Evolutionary conservation across 768 basidiomycete genomes (phyloP), one percentile per base, ranked within the genome.

Genomic region (Leucocoprinus leucothites): DNA sequence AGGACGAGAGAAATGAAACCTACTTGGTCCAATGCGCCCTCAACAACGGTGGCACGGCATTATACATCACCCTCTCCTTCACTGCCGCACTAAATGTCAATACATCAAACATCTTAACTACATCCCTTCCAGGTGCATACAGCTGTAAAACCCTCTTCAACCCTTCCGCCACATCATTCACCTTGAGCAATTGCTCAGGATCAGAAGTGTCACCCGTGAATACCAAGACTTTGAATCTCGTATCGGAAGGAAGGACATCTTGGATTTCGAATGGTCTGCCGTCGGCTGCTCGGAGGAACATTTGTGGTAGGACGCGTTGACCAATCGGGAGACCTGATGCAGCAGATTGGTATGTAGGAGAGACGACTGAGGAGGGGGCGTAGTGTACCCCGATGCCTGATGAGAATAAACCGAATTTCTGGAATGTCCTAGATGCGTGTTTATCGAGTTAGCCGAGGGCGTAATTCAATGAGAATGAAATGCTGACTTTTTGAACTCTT

Each of bases 21-120:
- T 48, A 84, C 84, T 78, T 84, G 0, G 82, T 78, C 84, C 84
- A 85, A 64, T 85, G 84, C 8, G 74, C 64, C 48, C 81, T 68
- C 53, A 85, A 67, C 8, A 74, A 50, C 38, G 60, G 57, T 1
- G 83, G 83, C 9, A 85, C 59, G 38, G 77, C 75, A 24, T 71
- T 77, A 56, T 76, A 75, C 46, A 69, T 64, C 4, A 81, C 72
- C 14, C 60, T 66, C 45, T 69, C 63, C 58, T 77, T 78, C 34
- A 60, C 71, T 9, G 67, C 64, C 26, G 71, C 63, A 53, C 71
- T 67, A 51, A 81, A 74, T 1, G 74, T 53, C 18, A 78, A 38
- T 11, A 82, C 68, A 41, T 80, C 76, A 59, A 79, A 82, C 13
- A 78, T 61, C 19, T 68, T 65, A 48, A 63, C 67, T 3, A 73